A percentile compares a stretch with the other conserved stretches of the same genome.
These are phyloP conservation scores for Lotus japonicus DNA, from an alignment of 306 rosid genomes.

Conservation along the genomic window DNA sequence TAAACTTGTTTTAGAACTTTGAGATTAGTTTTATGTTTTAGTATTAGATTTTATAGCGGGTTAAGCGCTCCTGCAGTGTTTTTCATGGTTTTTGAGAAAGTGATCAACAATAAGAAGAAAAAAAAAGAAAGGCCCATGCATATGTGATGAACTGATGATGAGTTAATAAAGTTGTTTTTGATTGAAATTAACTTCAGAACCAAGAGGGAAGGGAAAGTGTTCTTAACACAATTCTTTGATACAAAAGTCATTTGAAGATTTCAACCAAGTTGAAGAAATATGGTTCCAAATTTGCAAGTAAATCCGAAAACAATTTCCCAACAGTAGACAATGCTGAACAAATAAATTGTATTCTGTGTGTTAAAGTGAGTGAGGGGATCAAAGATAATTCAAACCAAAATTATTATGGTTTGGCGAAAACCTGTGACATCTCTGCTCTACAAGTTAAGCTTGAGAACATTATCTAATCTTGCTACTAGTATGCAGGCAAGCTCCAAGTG, in stretches of 20 bases:
- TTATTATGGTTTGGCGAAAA: neutral
- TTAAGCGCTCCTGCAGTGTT: neutral
- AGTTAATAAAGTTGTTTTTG: neutral
- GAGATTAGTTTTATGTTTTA: neutral
- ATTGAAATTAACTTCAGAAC: neutral
- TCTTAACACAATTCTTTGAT: neutral
- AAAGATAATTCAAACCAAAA: neutral
- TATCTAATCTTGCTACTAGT: neutral
- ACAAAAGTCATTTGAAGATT: neutral
- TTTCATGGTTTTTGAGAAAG: slow-evolving; percentile 8
- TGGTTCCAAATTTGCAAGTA: neutral
- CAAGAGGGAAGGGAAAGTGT: neutral
- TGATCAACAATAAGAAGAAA: neutral
- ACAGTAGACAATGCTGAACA: neutral
- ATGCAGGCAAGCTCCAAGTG: neutral
- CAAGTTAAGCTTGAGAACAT: neutral
- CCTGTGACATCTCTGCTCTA: neutral
- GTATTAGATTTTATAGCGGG: neutral
- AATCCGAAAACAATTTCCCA: neutral
- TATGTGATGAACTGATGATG: neutral
- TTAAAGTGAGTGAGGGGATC: neutral
- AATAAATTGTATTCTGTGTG: neutral
- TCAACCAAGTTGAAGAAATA: neutral
- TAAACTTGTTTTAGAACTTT: neutral
- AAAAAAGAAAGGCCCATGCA: neutral